Evolutionary conservation across 805 yeast genomes (phyloP), one percentile per base, ranked within the genome.

Genomic region (Pichia rugopelliculosa): DNA sequence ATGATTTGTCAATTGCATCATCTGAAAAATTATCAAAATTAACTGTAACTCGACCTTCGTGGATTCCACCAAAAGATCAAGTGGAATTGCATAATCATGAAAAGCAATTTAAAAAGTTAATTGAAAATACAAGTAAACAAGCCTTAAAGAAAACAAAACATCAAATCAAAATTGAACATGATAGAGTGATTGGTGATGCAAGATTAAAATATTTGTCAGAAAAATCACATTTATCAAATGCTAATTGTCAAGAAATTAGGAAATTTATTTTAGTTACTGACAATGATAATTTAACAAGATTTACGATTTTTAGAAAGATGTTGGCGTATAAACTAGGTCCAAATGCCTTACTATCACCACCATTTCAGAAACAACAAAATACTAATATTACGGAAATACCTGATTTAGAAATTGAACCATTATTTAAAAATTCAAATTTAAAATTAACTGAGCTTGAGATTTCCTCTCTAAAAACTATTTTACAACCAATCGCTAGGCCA

Each of bases 1-100:
- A 83, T 46, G 87, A 83, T 59, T 63, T 79, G 51, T 64, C 69
- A 42, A 64, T 84, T 33, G 74, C 84, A 1, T 82, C 88, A 1
- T 74, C 71, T 1, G 84, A 82, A 56, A 83, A 83, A 55, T 59
- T 80, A 34, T 72, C 71, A 22, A 62, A 66, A 11, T 62, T 82
- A 34, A 74, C 82, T 44, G 79, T 77, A 39, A 75, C 87, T 1
- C 71, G 90, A 54, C 90, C 90, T 3, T 74, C 79, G 43, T 80
- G 87, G 76, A 61, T 82, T 40, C 90, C 90, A 6, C 88, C 88
- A 6, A 83, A 83, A 59, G 67, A 70, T 36, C 57, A 65, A 4
- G 60, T 58, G 12, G 90, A 83, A 56, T 72, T 72, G 38, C 59
- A 66, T 30, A 70, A 70, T 48, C 90, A 83, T 57, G 80, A 79